Evolutionary conservation across 495 filamentous ascomycete species (phyloP).

Genomic region (Viridothelium virens): DNA sequence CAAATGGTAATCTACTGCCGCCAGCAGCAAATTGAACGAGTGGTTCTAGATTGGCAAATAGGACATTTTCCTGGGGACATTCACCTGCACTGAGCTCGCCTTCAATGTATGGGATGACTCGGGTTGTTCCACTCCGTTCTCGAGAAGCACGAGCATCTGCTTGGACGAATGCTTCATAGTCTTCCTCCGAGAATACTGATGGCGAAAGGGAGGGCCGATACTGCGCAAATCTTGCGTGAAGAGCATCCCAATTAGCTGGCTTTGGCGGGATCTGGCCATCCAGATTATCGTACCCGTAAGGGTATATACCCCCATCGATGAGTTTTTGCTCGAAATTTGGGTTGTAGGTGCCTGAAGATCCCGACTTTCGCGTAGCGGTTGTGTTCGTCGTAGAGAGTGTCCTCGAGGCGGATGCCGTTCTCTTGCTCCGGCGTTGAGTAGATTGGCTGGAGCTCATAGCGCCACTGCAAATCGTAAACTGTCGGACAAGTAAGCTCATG

Average conservation of each 20-base stretch:
- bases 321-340: slow-evolving; percentile 34
- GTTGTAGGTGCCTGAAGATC: slow-evolving; percentile 25
- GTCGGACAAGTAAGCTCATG: too few species aligned
- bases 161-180: slow-evolving; percentile 28
- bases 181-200: slow-evolving; percentile 32
- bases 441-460: not conserved
- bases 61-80: slow-evolving; percentile 25
- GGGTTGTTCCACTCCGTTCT: not conserved
- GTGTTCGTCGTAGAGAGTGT: not conserved
- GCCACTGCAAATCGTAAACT: too few species aligned
- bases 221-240: slow-evolving; percentile 29
- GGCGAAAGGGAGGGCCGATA: slow-evolving; percentile 36
- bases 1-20: not conserved
- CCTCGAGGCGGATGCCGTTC: not conserved
- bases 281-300: slow-evolving; percentile 17
- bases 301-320: slow-evolving; percentile 33
- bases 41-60: slow-evolving; percentile 34
- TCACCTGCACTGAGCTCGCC: slow-evolving; percentile 22
- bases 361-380: slow-evolving; percentile 14
- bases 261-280: slow-evolving; percentile 5
- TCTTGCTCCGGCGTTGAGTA: not conserved
- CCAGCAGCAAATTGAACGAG: slow-evolving; percentile 31
- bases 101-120: slow-evolving; percentile 34
- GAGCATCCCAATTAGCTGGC: slow-evolving; percentile 30
- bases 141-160: slow-evolving; percentile 28